A percentile compares a stretch with the other conserved stretches of the same genome.
Conservation (phyloP, 441 rosid species). For the Corymbia citriodora region DNA sequence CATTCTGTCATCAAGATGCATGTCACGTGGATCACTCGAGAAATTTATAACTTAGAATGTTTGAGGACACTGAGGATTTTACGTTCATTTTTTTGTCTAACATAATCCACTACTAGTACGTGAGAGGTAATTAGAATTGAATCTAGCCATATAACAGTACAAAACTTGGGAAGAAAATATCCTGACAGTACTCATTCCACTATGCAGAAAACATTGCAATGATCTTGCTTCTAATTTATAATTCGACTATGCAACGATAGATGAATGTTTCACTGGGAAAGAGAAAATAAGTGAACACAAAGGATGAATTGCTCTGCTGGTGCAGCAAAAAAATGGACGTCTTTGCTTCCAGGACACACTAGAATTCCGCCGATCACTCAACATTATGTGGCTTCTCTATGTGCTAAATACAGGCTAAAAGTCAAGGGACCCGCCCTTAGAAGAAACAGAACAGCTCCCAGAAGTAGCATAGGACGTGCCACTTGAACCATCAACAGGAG, state of each 20-base stretch:
- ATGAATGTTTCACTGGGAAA: not conserved
- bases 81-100: not conserved
- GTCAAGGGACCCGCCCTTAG: slow-evolving; percentile 58
- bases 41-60: not conserved
- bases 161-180: not conserved
- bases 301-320: not conserved
- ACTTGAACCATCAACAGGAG: slow-evolving; percentile 87
- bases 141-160: not conserved
- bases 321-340: not conserved
- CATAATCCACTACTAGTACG: not conserved
- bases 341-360: not conserved
- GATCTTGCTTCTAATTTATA: not conserved
- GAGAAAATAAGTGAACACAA: not conserved
- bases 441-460: slow-evolving; percentile 57
- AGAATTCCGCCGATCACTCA: not conserved
- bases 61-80: not conserved
- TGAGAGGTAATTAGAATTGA: not conserved
- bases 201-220: not conserved
- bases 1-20: not conserved
- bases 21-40: not conserved
- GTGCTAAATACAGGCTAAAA: slow-evolving; percentile 26
- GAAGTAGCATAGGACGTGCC: slow-evolving; percentile 75
- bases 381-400: not conserved
- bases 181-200: not conserved
- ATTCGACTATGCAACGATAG: not conserved